Percentiles rank a stretch among this genome's conserved stretches.
These are phyloP conservation scores for Boletus tylopilopsis DNA, from an alignment of 768 basidiomycete genomes.

Conservation along the genomic window DNA sequence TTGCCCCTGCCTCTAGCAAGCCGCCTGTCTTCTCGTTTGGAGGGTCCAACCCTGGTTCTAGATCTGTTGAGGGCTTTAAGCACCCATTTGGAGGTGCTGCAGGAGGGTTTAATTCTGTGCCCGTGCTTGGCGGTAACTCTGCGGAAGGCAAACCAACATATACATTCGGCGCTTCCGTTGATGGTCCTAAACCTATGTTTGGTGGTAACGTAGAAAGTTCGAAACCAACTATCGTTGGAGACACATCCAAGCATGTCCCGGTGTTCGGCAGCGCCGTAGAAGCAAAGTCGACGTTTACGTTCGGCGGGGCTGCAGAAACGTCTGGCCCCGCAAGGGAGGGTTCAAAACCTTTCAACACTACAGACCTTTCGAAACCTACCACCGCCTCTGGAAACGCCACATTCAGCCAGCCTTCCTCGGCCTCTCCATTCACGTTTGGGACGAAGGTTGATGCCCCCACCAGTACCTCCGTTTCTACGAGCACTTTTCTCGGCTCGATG, in stretches of 20 bases:
- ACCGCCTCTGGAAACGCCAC: slow-evolving; percentile 1
- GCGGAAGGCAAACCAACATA: slow-evolving; percentile 13
- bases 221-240: slow-evolving; percentile 11
- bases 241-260: slow-evolving; percentile 2
- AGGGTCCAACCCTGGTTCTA: slow-evolving; percentile 13
- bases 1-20: slow-evolving; percentile 14
- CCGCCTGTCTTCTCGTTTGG: slow-evolving; percentile 19
- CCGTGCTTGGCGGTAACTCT: slow-evolving; percentile 6
- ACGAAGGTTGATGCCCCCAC: slow-evolving; percentile 11
- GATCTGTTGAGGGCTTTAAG: slow-evolving; percentile 14
- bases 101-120: not conserved
- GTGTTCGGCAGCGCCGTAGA: slow-evolving; percentile 1
- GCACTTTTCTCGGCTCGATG: no score
- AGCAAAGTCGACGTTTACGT: slow-evolving; percentile 2
- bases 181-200: slow-evolving; percentile 10
- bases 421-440: slow-evolving; percentile 13
- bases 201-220: slow-evolving; percentile 4
- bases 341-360: not conserved
- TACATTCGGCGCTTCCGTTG: slow-evolving; percentile 9
- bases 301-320: not conserved
- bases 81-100: slow-evolving; percentile 14
- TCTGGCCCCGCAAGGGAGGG: not conserved
- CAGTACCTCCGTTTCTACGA: slow-evolving; percentile 1
- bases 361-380: slow-evolving; percentile 1
- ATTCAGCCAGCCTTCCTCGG: slow-evolving; percentile 7